Conservation (phyloP, 2,329 filamentous ascomycete species). For the Colletotrichum orbiculare region DNA sequence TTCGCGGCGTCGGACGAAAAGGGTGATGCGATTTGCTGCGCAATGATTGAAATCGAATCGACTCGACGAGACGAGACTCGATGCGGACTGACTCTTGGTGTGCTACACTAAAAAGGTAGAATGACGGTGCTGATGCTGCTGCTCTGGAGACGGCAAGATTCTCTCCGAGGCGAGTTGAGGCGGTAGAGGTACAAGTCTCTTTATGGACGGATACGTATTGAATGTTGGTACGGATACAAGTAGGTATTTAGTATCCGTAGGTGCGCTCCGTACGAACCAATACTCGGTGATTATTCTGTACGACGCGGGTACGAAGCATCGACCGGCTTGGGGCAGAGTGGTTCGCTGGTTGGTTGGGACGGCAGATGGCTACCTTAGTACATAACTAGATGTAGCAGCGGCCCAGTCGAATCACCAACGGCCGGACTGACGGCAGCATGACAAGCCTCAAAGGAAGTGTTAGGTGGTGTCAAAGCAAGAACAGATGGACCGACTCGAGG, state of each 20-base stretch:
- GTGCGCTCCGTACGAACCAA: no score
- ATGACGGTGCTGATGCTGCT: not conserved
- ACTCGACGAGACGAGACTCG: slow-evolving; percentile 4
- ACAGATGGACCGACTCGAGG: not conserved
- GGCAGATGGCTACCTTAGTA: no score
- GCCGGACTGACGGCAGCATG: slow-evolving; percentile 20
- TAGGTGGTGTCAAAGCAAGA: not conserved
- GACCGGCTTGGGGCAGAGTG: slow-evolving; percentile 16
- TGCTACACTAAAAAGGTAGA: not conserved
- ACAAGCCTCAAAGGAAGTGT: not conserved
- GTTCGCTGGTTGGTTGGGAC: slow-evolving; percentile 16
- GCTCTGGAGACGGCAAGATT: no score
- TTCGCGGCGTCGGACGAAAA: slow-evolving; percentile 12
- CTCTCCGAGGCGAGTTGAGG: not conserved
- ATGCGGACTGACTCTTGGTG: slow-evolving; percentile 7
- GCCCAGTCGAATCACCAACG: slow-evolving; percentile 7
- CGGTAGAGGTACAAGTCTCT: no score
- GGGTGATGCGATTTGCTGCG: no score
- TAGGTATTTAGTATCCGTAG: no score
- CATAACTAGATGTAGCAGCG: slow-evolving; percentile 1
- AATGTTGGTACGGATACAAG: no score
- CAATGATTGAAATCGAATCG: no score
- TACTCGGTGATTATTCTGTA: no score
- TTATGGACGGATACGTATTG: not conserved
- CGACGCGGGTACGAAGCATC: no score